Evolutionary conservation across 1,139 yeast genomes (phyloP), one percentile per base, ranked within the genome.

Genomic region (Yamadazyma spencermartinsiae): DNA sequence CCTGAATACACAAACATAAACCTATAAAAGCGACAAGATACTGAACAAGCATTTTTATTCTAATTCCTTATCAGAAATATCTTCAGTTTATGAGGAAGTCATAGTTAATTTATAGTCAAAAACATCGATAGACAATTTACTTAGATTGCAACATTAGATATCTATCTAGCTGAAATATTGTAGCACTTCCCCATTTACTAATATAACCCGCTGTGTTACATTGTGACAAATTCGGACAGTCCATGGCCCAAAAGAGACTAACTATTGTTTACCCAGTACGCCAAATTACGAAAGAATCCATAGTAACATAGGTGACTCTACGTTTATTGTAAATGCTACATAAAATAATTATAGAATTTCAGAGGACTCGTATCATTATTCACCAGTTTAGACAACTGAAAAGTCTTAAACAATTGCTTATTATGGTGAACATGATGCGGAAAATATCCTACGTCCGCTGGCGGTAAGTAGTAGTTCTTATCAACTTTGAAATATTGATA

Each of bases 401-500:
- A 15, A 5, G 29, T 26, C 16, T 26, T 26, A 26, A 26, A 26
- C 4, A 26, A 15, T 13, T 26, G 29, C 29, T 26, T 26, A 26
- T 26, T 26, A 26, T 26, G 29, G 11, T 26, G 29, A 9, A 26
- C 29, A 26, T 26, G 29, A 26, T 26, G 29, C 7, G 29, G 29
- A 13, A 26, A 26, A 26, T 26, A 26, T 13, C 29, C 29, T 4
- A 26, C 29, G 14, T 26, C 29, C 11, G 14, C 29, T 14, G 29
- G 29, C 11, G 29, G 29, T 14, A 26, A 26, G 29, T 26, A 26
- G 17, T 26, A 26, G 17, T 26, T 26, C 14, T 26, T 26, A 14
- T 26, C 29, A 12, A 26, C 29, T 26, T 26, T 26, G 11, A 26
- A 26, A 11, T 26, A 26, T 14, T 26, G 11, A 14, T 26, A 26